Conservation (phyloP, 306 rosid genomes). For the Rosa rugosa region DNA sequence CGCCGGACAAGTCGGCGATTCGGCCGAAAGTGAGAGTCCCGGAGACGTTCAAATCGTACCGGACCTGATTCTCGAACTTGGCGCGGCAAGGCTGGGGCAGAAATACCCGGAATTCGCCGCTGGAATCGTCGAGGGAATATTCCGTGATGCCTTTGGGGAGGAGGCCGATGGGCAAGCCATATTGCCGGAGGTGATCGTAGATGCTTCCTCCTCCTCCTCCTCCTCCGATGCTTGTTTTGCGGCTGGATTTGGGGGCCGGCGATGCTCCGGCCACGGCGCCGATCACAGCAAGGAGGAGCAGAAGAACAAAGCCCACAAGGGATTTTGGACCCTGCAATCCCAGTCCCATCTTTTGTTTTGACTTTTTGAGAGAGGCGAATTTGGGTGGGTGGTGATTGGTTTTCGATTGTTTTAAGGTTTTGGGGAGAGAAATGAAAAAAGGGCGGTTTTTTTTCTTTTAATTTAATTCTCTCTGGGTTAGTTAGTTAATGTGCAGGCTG, state of each 20-base stretch:
- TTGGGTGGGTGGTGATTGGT: no score
- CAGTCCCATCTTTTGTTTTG: background rate
- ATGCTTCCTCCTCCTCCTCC: constrained; percentile 27
- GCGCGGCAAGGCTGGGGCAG: constrained; percentile 71
- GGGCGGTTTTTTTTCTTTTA: no score
- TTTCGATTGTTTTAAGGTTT: background rate
- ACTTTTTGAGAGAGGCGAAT: background rate
- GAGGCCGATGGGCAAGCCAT: constrained; percentile 87
- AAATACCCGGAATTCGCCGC: constrained; percentile 54
- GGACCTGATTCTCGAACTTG: constrained; percentile 86
- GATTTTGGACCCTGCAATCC: background rate
- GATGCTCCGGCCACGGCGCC: background rate
- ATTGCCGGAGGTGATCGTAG: constrained; percentile 59
- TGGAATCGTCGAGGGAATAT: constrained; percentile 39
- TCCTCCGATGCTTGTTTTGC: no score
- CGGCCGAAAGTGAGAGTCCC: constrained; percentile 53
- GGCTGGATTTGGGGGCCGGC: background rate
- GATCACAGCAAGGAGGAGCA: background rate
- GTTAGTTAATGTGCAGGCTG: background rate
- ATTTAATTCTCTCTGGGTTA: no score
- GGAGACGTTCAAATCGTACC: constrained; percentile 67
- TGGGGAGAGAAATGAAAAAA: background rate
- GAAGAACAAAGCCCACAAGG: no score
- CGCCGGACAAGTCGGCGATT: constrained; percentile 67
- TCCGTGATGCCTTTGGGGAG: constrained; percentile 64